Conservation (phyloP, 352 stramenopile genomes). For the Phytophthora rubi region DNA sequence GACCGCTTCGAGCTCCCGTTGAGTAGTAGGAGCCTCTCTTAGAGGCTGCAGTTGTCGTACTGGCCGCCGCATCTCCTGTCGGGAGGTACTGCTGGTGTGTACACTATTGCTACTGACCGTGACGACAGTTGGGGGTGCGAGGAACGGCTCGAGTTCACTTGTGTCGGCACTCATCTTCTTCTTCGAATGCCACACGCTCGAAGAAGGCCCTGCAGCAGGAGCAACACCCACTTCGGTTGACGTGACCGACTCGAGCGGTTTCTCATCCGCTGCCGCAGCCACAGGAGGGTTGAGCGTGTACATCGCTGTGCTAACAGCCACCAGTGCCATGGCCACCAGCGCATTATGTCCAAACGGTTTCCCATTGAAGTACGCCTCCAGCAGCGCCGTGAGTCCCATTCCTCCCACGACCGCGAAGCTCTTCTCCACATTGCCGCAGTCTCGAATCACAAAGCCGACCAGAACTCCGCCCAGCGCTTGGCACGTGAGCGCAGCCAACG, state of each 20-base stretch:
- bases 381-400: slow-evolving; percentile 78
- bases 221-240: slow-evolving; percentile 8
- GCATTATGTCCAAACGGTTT: slow-evolving; percentile 73
- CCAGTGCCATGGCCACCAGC: slow-evolving; percentile 64
- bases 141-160: slow-evolving; percentile 48
- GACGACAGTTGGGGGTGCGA: slow-evolving; percentile 29
- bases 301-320: slow-evolving; percentile 64
- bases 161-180: slow-evolving; percentile 45
- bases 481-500: slow-evolving; percentile 69
- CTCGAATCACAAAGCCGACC: slow-evolving; percentile 86
- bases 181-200: slow-evolving; percentile 29
- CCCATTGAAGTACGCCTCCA: slow-evolving; percentile 73
- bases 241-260: slow-evolving; percentile 19
- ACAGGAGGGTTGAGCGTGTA: slow-evolving; percentile 76
- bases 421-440: slow-evolving; percentile 87
- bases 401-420: slow-evolving; percentile 83
- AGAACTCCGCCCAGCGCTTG: slow-evolving; percentile 75
- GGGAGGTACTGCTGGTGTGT: slow-evolving; percentile 29
- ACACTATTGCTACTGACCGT: slow-evolving; percentile 37
- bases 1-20: slow-evolving; percentile 26
- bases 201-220: background rate
- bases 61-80: slow-evolving; percentile 33
- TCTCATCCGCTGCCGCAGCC: slow-evolving; percentile 22
- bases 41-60: slow-evolving; percentile 26
- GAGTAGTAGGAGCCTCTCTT: slow-evolving; percentile 4